Conservation (phyloP, 805 yeast genomes). For the Yamadazyma olivae region DNA sequence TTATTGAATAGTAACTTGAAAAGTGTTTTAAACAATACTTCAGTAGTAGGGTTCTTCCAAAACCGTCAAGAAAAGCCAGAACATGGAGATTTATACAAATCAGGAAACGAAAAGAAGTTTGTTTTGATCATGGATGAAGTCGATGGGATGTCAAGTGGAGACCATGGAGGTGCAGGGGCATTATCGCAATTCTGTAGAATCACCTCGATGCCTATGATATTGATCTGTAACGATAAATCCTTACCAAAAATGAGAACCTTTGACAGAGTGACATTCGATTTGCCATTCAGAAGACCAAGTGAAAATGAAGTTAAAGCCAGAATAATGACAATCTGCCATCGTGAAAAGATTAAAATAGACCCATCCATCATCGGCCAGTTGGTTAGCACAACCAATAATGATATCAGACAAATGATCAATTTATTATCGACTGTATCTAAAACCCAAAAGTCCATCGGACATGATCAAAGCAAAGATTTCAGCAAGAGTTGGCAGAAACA, state of each 20-base stretch:
- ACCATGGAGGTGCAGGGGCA: slow-evolving; percentile 97
- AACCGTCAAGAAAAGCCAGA: slow-evolving; percentile 27
- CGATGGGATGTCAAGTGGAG: slow-evolving; percentile 99
- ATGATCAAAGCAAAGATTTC: slow-evolving; percentile 60
- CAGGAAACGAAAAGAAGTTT: slow-evolving; percentile 51
- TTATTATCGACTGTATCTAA: slow-evolving; percentile 79
- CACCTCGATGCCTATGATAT: slow-evolving; percentile 85
- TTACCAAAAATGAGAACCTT: slow-evolving; percentile 96
- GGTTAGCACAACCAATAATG: slow-evolving; percentile 82
- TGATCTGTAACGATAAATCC: slow-evolving; percentile 90
- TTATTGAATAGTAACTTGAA: slow-evolving; percentile 67
- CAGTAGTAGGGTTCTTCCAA: slow-evolving; percentile 74
- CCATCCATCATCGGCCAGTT: slow-evolving; percentile 79
- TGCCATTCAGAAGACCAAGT: slow-evolving; percentile 87
- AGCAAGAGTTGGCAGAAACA: slow-evolving; percentile 83
- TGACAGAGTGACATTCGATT: slow-evolving; percentile 74
- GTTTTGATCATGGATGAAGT: slow-evolving; percentile 97
- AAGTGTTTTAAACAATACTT: slow-evolving; percentile 73
- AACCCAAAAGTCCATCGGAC: slow-evolving; percentile 63
- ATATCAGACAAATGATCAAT: slow-evolving; percentile 91
- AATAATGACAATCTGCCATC: slow-evolving; percentile 82
- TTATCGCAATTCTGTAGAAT: slow-evolving; percentile 81
- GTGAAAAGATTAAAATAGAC: slow-evolving; percentile 80
- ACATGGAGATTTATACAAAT: slow-evolving; percentile 7
- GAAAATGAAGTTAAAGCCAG: slow-evolving; percentile 79